Evolutionary conservation across 2,329 filamentous ascomycete species (phyloP), one percentile per base, ranked within the genome.

Genomic region (Fusarium paranaense): DNA sequence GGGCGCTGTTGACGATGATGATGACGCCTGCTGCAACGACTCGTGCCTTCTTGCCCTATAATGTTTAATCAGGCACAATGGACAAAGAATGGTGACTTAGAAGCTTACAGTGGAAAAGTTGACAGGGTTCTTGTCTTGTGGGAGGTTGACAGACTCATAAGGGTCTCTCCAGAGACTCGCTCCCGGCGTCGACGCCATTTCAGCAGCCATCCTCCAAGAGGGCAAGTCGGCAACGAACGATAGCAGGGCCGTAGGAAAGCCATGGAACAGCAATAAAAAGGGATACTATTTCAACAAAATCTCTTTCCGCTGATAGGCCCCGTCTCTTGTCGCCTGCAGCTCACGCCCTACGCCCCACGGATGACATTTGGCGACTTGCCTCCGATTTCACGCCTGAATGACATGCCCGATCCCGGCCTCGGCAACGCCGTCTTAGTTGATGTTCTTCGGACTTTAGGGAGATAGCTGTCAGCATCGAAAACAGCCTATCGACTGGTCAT

Each of bases 401-500:
- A 11, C 16, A 50, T 50, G 45, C 16, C 45, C 45, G 45, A 50
- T 50, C 22, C 25, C 45, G 45, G 45, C 16, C 45, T 50, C 9
- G 22, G 25, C 20, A 47, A 8, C 14, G 16, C 8, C 14, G 14
- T 6, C 8, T 11, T 18, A 2, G 2, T 18, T 16, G 25, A 18
- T 50, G 5, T 27, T 14, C 22, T 25, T 50, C 9, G 45, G 45
- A 11, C 3, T n/a, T 30, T 30, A 13, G 9, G 6, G 9, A n/a
- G 3, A 30, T 5, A 0, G 14, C 10, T n/a, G 2, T 30, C 8
- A 7, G 0, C 16, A n/a, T 30, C 5, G 2, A 4, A 30, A 27
- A 18, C 2, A 2, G 3, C 2, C 5, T 3, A n/a, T 11, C 8
- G 16, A 18, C 4, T 18, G 2, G 16, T 11, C 2, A 27, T 27